These are phyloP conservation scores for Mycena pura DNA, from an alignment of 768 basidiomycete genomes.

Conservation along the genomic window DNA sequence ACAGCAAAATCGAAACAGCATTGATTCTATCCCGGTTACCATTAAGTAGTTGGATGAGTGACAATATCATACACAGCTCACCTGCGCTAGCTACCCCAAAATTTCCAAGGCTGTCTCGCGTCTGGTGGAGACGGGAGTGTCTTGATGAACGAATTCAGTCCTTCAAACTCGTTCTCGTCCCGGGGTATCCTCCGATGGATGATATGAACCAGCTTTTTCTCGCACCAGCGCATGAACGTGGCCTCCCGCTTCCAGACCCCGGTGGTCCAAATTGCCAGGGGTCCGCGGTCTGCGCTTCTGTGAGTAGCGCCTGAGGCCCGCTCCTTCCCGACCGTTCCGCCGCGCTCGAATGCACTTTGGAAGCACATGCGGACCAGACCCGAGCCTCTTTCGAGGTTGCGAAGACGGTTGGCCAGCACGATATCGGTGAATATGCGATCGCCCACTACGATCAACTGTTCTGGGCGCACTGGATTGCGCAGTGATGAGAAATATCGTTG, in stretches of 20 bases:
- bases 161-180: conserved; percentile 29
- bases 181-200: conserved; percentile 50
- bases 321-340: conserved; percentile 35
- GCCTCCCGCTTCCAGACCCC: conserved; percentile 74
- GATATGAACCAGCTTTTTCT: conserved; percentile 54
- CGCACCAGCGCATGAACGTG: conserved; percentile 65
- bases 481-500: conserved; percentile 76
- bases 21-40: background rate
- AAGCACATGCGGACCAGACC: conserved; percentile 28
- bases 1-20: background rate
- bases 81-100: conserved; percentile 19
- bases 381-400: conserved; percentile 25
- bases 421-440: conserved; percentile 94
- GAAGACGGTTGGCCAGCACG: conserved; percentile 83
- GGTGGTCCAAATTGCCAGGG: conserved; percentile 74
- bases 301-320: conserved; percentile 22
- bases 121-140: conserved; percentile 21
- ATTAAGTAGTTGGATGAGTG: background rate
- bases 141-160: conserved; percentile 40
- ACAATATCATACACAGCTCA: background rate
- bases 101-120: conserved; percentile 17
- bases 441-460: conserved; percentile 83
- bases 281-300: conserved; percentile 42
- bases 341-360: conserved; percentile 34
- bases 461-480: conserved; percentile 57